A percentile compares a stretch with the other conserved stretches of the same genome.
phyloP scores from a whole-genome alignment of 495 filamentous ascomycete species.

The Aspergillus asperescens region DNA sequence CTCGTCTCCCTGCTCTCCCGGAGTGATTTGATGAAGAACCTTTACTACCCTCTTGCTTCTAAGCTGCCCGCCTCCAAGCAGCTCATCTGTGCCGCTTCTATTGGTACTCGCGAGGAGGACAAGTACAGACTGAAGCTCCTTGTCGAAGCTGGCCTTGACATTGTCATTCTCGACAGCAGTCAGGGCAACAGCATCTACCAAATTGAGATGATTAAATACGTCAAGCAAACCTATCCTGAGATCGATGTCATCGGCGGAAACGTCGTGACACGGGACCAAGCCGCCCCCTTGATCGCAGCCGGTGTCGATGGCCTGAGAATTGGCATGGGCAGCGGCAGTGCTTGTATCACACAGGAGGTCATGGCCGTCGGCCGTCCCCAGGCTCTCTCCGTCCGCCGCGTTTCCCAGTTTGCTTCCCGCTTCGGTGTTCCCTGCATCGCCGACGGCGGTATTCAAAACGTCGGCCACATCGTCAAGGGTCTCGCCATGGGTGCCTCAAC shows the following conservation, averaged over 20 bases:
- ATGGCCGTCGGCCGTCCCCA: slow-evolving; percentile 98
- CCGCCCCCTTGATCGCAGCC: slow-evolving; percentile 84
- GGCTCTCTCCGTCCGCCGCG: slow-evolving; percentile 84
- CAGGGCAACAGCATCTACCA: slow-evolving; percentile 98
- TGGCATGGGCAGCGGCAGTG: slow-evolving; percentile 96
- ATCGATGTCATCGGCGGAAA: slow-evolving; percentile 97
- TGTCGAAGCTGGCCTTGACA: slow-evolving; percentile 90
- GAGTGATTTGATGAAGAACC: slow-evolving; percentile 97
- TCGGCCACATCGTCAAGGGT: slow-evolving; percentile 98
- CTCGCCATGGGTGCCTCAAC: slow-evolving; percentile 89
- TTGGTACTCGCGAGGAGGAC: slow-evolving; percentile 90
- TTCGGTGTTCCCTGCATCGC: slow-evolving; percentile 98
- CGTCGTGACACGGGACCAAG: slow-evolving; percentile 94
- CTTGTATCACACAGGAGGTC: slow-evolving; percentile 99
- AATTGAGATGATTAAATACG: slow-evolving; percentile 92
- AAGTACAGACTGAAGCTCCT: slow-evolving; percentile 80
- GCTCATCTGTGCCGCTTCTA: slow-evolving; percentile 89
- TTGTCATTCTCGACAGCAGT: slow-evolving; percentile 90
- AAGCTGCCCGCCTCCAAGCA: slow-evolving; percentile 98
- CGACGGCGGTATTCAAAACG: slow-evolving; percentile 96
- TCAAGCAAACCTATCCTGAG: slow-evolving; percentile 77
- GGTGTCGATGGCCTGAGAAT: slow-evolving; percentile 96
- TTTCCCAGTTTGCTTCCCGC: slow-evolving; percentile 77
- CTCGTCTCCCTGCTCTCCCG: slow-evolving; percentile 92
- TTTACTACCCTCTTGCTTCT: slow-evolving; percentile 92